Evolutionary conservation across 306 rosid species (phyloP).

Genomic region (Abrus precatorius): DNA sequence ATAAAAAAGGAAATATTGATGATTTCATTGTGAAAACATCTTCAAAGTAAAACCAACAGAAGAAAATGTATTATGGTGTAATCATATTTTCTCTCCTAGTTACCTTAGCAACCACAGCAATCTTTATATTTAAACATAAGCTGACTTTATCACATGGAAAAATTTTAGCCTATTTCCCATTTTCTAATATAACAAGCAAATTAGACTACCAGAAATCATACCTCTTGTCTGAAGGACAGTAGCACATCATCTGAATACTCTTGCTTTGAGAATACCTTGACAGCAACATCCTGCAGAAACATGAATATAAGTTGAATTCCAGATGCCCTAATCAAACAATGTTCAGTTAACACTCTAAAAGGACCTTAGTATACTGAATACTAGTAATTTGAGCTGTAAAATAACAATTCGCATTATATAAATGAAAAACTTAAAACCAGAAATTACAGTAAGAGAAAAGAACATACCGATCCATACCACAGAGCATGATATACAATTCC

Average conservation of each 20-base stretch:
- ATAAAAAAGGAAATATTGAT: background rate
- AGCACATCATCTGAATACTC: constrained; percentile 90
- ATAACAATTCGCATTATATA: constrained; percentile 34
- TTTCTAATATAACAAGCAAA: constrained; percentile 30
- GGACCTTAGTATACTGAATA: constrained; percentile 28
- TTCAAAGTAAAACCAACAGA: constrained; percentile 16
- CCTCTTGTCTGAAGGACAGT: constrained; percentile 95
- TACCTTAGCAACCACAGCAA: constrained; percentile 25
- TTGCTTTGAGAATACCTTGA: constrained; percentile 90
- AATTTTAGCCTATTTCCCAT: constrained; percentile 2
- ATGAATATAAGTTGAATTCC: constrained; percentile 41
- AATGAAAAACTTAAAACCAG: constrained; percentile 33
- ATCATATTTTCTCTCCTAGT: constrained; percentile 8
- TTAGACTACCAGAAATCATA: constrained; percentile 50
- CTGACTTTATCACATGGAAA: constrained; percentile 31
- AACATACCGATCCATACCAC: constrained; percentile 99
- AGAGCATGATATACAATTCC: constrained; percentile 98
- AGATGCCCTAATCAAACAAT: background rate
- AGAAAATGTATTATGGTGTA: background rate
- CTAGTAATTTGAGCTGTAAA: constrained; percentile 39
- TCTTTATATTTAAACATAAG: background rate
- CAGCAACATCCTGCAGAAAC: constrained; percentile 85
- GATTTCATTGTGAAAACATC: constrained; percentile 2
- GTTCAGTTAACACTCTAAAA: constrained; percentile 15
- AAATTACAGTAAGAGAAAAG: constrained; percentile 61